phyloP scores from a whole-genome alignment of 2,329 filamentous ascomycete genomes.

The Penicillium sp. region DNA sequence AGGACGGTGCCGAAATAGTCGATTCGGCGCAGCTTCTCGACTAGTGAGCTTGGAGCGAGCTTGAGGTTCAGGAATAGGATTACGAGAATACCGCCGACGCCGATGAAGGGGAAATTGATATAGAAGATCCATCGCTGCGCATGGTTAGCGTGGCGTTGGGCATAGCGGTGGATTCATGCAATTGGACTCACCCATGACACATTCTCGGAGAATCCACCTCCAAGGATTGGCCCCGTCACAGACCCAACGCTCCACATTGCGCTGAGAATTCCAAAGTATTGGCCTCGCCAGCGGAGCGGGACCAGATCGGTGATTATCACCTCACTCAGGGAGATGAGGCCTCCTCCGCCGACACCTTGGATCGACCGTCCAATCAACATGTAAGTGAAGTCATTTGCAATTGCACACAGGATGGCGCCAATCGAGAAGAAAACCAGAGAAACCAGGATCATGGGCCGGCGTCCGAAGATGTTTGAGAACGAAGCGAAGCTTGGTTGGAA shows the following conservation, averaged over 20 bases:
- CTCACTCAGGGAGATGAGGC: constrained; percentile 43
- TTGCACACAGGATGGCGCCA: constrained; percentile 43
- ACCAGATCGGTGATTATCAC: constrained; percentile 46
- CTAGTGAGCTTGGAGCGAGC: constrained; percentile 46
- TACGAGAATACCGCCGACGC: constrained; percentile 25
- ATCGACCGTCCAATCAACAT: constrained; percentile 47
- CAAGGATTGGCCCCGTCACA: constrained; percentile 42
- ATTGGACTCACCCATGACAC: constrained; percentile 35
- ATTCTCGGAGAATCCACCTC: constrained; percentile 41
- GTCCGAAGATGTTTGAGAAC: constrained; percentile 49
- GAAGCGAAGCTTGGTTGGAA: constrained; percentile 51
- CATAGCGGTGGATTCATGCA: rapidly evolving
- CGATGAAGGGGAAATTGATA: constrained; percentile 38
- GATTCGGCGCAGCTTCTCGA: constrained; percentile 51
- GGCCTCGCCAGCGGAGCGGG: constrained; percentile 39
- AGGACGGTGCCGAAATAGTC: constrained; percentile 62
- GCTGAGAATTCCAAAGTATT: constrained; percentile 41
- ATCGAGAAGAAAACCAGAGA: constrained; percentile 44
- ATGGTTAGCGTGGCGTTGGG: neutral
- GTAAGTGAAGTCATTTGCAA: constrained; percentile 43
- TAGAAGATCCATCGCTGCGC: constrained; percentile 38
- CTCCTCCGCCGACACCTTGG: constrained; percentile 47
- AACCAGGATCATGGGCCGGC: constrained; percentile 41
- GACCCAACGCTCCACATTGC: constrained; percentile 42
- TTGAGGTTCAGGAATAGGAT: constrained; percentile 54